Base-by-base conservation (phyloP, 208 protist genomes). In the Trypanosoma mega region DNA sequence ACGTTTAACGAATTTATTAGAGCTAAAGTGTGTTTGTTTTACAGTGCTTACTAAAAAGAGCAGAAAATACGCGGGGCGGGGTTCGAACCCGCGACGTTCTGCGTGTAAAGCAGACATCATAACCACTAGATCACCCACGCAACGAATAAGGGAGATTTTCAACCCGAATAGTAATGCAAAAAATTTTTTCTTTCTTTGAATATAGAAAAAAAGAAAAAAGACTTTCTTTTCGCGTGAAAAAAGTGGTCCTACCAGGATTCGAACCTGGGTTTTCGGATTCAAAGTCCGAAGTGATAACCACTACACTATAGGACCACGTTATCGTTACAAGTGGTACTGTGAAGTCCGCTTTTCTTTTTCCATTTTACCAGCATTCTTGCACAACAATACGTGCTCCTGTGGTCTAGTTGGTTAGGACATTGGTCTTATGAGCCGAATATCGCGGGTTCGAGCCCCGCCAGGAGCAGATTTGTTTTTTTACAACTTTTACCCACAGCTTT, bases 271-370 rank as follows among this genome's bases (percentile, higher is more conserved):
- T 84, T 73, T 77, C 75, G 77, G 81, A 84, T 85, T 88, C 77
- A 84, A 85, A 88, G 78, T 84, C 81, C 77, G 72, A 82, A 80
- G 77, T 88, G 77, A 77, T 88, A 88, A 85, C 81, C 81, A 74
- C 80, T 87, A 87, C 80, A 87, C 80, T 78, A 87, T 85, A 85
- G 75, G 78, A 85, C 63, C 78, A 50, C 46, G 52, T 27, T 20
- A 7, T 26, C 16, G 11, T 62, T 7, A 9, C 18, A 8, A 20
- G 9, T 27, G 6, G 34, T 16, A 6, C 34, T 12, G 12, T 39
- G 12, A 39, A 16, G 34, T 6, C 34, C 6, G 34, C 12, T 39
- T 39, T 39, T 39, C 12, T 16, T 39, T 12, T 16, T 12, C 34
- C 34, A 12, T 6, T 39, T n/a, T n/a, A n/a, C n/a, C n/a, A 12